These are phyloP conservation scores for Ceratorhiza oryzae-sativae DNA, from an alignment of 1,284 basidiomycete genomes.

Conservation along the genomic window DNA sequence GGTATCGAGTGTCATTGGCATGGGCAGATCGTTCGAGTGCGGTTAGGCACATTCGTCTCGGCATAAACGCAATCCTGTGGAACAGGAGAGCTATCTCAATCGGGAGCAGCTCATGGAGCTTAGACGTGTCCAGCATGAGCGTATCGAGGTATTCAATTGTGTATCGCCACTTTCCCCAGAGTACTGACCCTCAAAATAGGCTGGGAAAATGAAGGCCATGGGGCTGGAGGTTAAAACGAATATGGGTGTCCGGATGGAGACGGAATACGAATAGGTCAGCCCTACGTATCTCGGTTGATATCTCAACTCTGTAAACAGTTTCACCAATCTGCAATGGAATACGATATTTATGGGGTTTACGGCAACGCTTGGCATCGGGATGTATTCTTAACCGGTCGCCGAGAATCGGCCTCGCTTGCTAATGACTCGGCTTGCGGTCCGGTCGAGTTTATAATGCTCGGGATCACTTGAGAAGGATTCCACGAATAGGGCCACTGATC, in stretches of 20 bases:
- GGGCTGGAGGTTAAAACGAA: conserved; percentile 82
- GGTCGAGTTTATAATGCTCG: no score
- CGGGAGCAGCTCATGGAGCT: conserved; percentile 81
- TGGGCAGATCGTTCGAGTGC: not conserved
- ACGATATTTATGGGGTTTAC: no score
- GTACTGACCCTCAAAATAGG: conserved; percentile 53
- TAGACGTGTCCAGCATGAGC: conserved; percentile 79
- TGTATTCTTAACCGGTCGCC: no score
- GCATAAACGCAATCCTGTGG: conserved; percentile 65
- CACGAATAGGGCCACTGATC: no score
- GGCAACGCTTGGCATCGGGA: no score
- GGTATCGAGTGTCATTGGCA: not conserved
- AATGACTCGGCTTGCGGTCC: no score
- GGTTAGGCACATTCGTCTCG: conserved; percentile 62
- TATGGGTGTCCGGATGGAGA: conserved; percentile 82
- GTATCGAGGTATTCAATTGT: conserved; percentile 63
- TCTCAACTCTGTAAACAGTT: no score
- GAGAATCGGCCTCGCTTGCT: no score
- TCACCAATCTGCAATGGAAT: no score
- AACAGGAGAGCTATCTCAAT: conserved; percentile 74
- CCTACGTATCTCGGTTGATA: no score
- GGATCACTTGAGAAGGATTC: no score
- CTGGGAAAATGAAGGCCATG: conserved; percentile 79
- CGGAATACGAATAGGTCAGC: not conserved
- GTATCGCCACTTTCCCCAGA: not conserved